phyloP scores from a whole-genome alignment of 2,329 filamentous ascomycete genomes.

The Trichophyton equinum region DNA sequence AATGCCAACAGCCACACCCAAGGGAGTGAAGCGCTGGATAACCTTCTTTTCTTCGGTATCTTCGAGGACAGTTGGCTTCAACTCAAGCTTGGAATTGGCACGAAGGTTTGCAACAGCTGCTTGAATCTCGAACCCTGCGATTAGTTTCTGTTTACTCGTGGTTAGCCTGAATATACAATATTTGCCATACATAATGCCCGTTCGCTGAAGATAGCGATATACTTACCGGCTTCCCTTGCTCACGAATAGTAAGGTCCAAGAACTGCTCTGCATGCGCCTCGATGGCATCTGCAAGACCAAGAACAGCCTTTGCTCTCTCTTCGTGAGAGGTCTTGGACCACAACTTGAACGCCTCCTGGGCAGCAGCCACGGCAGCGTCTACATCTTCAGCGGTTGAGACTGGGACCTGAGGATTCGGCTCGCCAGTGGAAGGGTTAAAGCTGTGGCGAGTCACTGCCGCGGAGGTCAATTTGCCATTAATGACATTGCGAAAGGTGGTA shows the following conservation, averaged over 20 bases:
- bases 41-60: constrained; percentile 32
- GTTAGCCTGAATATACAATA: not conserved
- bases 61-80: constrained; percentile 35
- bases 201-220: not conserved
- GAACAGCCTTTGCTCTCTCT: constrained; percentile 23
- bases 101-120: constrained; percentile 15
- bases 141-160: not conserved
- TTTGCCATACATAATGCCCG: not conserved
- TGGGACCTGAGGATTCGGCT: constrained; percentile 40
- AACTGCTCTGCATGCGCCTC: constrained; percentile 27
- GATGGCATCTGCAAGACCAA: constrained; percentile 24
- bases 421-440: constrained; percentile 41
- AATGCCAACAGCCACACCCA: constrained; percentile 40
- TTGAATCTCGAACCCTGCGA: constrained; percentile 16
- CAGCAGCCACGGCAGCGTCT: constrained; percentile 39
- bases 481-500: constrained; percentile 39
- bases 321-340: constrained; percentile 33
- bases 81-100: constrained; percentile 20
- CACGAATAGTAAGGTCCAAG: constrained; percentile 29
- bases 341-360: constrained; percentile 35
- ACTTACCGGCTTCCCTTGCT: constrained; percentile 30
- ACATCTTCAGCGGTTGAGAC: constrained; percentile 39
- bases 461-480: constrained; percentile 38
- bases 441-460: constrained; percentile 36
- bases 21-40: constrained; percentile 26